Conservation (phyloP, 352 stramenopile genomes). For the Phytophthora foliorum region DNA sequence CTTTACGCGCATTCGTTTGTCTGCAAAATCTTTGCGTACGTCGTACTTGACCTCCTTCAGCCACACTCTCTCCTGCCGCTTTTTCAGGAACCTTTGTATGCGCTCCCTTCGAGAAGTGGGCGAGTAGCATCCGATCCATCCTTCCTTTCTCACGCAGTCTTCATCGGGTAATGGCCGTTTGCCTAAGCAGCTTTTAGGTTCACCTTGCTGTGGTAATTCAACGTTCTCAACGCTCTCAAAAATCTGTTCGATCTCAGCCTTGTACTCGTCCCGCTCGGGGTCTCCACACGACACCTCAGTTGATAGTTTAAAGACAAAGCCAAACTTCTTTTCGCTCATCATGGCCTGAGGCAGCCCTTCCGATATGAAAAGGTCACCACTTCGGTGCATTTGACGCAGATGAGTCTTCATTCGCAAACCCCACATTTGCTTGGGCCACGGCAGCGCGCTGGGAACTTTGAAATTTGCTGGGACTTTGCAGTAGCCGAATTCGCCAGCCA, state of each 20-base stretch:
- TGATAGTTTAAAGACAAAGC: conserved; percentile 42
- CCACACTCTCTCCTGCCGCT: conserved; percentile 94
- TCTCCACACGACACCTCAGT: neutral
- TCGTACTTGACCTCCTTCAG: conserved; percentile 96
- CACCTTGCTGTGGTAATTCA: neutral
- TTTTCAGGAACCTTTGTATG: conserved; percentile 95
- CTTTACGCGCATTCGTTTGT: conserved; percentile 96
- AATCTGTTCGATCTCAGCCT: conserved; percentile 16
- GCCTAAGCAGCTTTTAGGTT: conserved; percentile 12
- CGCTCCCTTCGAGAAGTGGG: conserved; percentile 90
- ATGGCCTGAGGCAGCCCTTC: conserved; percentile 8
- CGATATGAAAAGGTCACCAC: conserved; percentile 25
- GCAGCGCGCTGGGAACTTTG: conserved; percentile 19
- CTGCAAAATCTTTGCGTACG: conserved; percentile 97
- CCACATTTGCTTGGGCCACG: conserved; percentile 43
- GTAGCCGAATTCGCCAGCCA: conserved; percentile 27
- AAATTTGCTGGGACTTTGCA: conserved; percentile 29
- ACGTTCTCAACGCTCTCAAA: neutral
- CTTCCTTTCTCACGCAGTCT: conserved; percentile 34
- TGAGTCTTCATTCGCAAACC: conserved; percentile 20
- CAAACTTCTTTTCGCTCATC: conserved; percentile 16
- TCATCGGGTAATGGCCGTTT: conserved; percentile 14
- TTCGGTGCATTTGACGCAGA: conserved; percentile 26
- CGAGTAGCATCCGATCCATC: conserved; percentile 93
- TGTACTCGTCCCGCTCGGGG: conserved; percentile 9